phyloP scores from a whole-genome alignment of 148 eudicot genomes.

The Drosera capensis region DNA sequence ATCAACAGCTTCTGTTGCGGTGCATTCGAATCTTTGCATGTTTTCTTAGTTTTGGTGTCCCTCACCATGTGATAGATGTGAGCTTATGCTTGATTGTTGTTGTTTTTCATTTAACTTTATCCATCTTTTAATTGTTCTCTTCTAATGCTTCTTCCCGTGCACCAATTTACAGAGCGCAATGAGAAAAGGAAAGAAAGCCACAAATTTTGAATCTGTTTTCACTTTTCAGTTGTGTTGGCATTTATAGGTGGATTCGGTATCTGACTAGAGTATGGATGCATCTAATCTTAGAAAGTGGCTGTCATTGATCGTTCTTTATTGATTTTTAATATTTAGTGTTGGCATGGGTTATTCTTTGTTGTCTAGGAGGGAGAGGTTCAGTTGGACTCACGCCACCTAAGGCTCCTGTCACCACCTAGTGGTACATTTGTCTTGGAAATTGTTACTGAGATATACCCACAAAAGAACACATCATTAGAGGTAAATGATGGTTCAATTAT shows the following conservation, averaged over 20 bases:
- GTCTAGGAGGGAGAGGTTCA: constrained; percentile 67
- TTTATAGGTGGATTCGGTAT: too few relatives aligned
- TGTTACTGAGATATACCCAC: constrained; percentile 75
- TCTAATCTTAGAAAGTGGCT: background rate
- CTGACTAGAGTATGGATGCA: too few relatives aligned
- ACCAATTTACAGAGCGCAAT: too few relatives aligned
- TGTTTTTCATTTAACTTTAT: too few relatives aligned
- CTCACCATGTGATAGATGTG: too few relatives aligned
- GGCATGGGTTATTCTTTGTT: constrained; percentile 4
- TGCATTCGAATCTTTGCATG: background rate
- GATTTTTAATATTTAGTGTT: background rate
- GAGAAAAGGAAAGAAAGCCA: too few relatives aligned
- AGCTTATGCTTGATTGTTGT: too few relatives aligned
- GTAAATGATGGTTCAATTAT: constrained; percentile 18
- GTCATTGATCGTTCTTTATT: background rate
- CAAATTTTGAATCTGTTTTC: too few relatives aligned
- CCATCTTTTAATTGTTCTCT: too few relatives aligned
- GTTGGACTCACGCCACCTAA: constrained; percentile 67
- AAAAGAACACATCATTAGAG: constrained; percentile 87
- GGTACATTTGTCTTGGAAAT: constrained; percentile 63
- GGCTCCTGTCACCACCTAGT: constrained; percentile 55
- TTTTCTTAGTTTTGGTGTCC: background rate
- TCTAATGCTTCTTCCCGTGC: too few relatives aligned
- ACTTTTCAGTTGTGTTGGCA: too few relatives aligned
- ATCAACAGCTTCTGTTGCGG: background rate